Percentiles rank a stretch among this genome's conserved stretches.
phyloP scores from a whole-genome alignment of 202 grass and related monocot species.

The Bolboschoenoplectus hybrid region DNA sequence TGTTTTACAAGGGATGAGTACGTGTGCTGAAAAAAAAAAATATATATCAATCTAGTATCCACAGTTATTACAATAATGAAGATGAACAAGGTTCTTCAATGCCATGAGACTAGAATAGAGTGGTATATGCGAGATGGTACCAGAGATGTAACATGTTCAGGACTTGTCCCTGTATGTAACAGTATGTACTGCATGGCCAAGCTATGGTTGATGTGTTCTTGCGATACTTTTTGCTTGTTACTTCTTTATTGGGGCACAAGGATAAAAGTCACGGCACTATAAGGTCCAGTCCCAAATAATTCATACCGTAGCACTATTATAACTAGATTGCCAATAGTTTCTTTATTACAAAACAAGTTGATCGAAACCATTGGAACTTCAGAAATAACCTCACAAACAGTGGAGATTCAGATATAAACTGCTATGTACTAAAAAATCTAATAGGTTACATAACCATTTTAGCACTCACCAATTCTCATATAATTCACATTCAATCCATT shows the following conservation, averaged over 20 bases:
- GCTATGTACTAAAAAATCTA: not conserved
- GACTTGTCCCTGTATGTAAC: not conserved
- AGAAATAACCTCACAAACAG: conserved; percentile 16
- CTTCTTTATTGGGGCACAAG: not conserved
- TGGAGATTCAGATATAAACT: not conserved
- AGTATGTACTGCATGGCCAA: not conserved
- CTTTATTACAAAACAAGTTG: not conserved
- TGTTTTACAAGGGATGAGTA: conserved; percentile 82
- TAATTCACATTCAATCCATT: conserved; percentile 22
- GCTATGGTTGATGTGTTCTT: not conserved
- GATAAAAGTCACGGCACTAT: not conserved
- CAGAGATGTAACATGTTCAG: not conserved
- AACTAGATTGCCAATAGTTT: conserved; percentile 8
- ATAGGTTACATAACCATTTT: not conserved
- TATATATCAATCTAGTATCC: not conserved
- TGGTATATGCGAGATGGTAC: not conserved
- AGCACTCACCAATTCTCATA: not conserved
- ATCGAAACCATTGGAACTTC: not conserved
- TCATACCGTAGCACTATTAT: not conserved
- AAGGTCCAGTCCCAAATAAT: not conserved
- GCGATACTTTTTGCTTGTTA: not conserved
- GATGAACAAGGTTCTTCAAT: conserved; percentile 30
- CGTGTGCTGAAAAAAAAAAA: conserved; percentile 61
- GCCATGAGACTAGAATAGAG: conserved; percentile 25
- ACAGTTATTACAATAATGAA: conserved; percentile 8